Evolutionary conservation across 2,329 filamentous ascomycete species (phyloP).

Genomic region (Clarireedia homoeocarpa): DNA sequence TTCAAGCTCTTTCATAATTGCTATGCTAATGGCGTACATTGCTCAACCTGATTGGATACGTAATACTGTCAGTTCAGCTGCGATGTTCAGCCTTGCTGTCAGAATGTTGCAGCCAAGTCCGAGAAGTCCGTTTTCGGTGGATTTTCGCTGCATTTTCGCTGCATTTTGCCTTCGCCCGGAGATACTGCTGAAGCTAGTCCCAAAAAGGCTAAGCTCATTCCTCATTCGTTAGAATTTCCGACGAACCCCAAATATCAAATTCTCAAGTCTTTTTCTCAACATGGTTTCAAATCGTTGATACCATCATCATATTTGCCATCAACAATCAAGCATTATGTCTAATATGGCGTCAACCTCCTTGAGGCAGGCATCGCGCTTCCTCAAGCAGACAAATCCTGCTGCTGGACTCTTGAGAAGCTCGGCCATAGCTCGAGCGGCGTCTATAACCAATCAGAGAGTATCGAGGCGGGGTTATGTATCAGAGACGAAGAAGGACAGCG

Average conservation of each 20-base stretch:
- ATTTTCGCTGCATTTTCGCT: neutral
- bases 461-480: slow-evolving; percentile 67
- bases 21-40: no score
- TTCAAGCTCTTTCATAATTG: no score
- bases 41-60: no score
- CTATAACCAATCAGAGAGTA: slow-evolving; percentile 17
- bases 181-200: neutral
- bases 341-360: slow-evolving; percentile 20
- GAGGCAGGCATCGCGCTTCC: slow-evolving; percentile 28
- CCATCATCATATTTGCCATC: neutral
- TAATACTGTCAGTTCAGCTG: neutral
- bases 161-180: neutral
- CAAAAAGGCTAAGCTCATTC: slow-evolving; percentile 1
- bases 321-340: slow-evolving; percentile 2
- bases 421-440: slow-evolving; percentile 15
- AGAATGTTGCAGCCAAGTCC: neutral
- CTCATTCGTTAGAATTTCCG: slow-evolving; percentile 5
- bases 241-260: slow-evolving; percentile 4
- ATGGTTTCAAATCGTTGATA: slow-evolving; percentile 2
- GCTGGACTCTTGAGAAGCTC: slow-evolving; percentile 22
- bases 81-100: neutral
- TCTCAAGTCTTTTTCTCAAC: neutral
- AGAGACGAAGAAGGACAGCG: slow-evolving; percentile 69
- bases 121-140: neutral
- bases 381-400: slow-evolving; percentile 22